Base-by-base conservation (phyloP, 140 eudicot species). In the Bidens hawaiensis region DNA sequence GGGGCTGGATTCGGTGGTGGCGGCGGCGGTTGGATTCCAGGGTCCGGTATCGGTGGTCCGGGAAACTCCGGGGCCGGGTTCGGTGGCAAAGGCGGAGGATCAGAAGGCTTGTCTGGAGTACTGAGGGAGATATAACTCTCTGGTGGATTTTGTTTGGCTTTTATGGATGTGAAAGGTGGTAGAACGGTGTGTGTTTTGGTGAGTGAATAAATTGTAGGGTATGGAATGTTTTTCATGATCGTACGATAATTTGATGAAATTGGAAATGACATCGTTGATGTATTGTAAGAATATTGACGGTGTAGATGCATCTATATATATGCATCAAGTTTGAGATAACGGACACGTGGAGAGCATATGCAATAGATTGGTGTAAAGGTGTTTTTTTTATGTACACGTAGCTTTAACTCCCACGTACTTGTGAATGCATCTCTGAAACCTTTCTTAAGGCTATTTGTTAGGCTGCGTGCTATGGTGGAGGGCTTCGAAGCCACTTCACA, bases 21-120 rank as follows among this genome's bases (percentile, higher is more conserved):
- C n/a, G n/a, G n/a, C n/a, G n/a, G n/a, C n/a, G n/a, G n/a, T n/a
- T n/a, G n/a, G n/a, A n/a, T n/a, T n/a, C n/a, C n/a, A n/a, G n/a
- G n/a, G n/a, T n/a, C n/a, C n/a, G n/a, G n/a, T n/a, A n/a, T n/a
- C n/a, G n/a, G n/a, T n/a, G n/a, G n/a, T n/a, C n/a, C n/a, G n/a
- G n/a, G n/a, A n/a, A n/a, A n/a, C n/a, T n/a, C n/a, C n/a, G n/a
- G n/a, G n/a, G n/a, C n/a, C n/a, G n/a, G n/a, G n/a, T n/a, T n/a
- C n/a, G 81, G 89, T 40, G 80, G 7, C 3, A 51, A 33, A 5
- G 84, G 82, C 3, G 80, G 84, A 13, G 80, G 82, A 56, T 72
- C 81, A 0, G 70, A 43, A 1, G 85, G 85, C 36, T 65, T 70
- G 27, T 73, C 83, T 0, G 76, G 82, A 1, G 89, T 80, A 52